phyloP scores from a whole-genome alignment of 139 green algal species.

The Chlorella ohadii region DNA sequence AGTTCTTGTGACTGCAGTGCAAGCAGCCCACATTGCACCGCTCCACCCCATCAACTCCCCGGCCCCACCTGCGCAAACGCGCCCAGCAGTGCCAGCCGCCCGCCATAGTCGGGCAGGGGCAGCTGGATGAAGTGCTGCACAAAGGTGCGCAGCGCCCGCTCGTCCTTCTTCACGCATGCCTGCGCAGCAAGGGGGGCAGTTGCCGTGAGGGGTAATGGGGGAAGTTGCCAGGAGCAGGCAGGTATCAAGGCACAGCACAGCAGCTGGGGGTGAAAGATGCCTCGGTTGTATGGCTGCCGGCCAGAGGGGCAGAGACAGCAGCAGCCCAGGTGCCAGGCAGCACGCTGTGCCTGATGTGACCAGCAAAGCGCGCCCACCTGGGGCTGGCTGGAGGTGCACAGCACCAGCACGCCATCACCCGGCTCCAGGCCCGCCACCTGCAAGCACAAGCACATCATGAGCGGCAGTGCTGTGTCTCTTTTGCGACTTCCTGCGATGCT shows the following conservation, averaged over 20 bases:
- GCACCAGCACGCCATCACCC: conserved; percentile 55
- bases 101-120: conserved; percentile 88
- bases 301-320: not conserved
- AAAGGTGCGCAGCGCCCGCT: conserved; percentile 78
- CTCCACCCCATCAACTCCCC: not conserved
- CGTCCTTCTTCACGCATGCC: conserved; percentile 80
- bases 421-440: conserved; percentile 58
- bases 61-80: conserved; percentile 31
- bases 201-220: no score
- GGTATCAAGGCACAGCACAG: no score
- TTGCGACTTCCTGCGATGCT: no score
- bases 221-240: no score
- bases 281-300: no score
- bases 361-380: conserved; percentile 38
- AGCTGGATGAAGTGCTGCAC: conserved; percentile 84
- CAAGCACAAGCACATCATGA: not conserved
- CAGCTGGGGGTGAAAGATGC: no score
- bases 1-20: not conserved
- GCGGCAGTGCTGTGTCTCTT: no score
- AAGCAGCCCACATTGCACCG: not conserved
- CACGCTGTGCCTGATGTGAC: no score
- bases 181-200: not conserved
- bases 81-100: conserved; percentile 34
- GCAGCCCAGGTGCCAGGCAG: no score
- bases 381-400: conserved; percentile 69